Evolutionary conservation across 2,329 filamentous ascomycete species (phyloP).

Genomic region (Aspergillus pseudonomiae): DNA sequence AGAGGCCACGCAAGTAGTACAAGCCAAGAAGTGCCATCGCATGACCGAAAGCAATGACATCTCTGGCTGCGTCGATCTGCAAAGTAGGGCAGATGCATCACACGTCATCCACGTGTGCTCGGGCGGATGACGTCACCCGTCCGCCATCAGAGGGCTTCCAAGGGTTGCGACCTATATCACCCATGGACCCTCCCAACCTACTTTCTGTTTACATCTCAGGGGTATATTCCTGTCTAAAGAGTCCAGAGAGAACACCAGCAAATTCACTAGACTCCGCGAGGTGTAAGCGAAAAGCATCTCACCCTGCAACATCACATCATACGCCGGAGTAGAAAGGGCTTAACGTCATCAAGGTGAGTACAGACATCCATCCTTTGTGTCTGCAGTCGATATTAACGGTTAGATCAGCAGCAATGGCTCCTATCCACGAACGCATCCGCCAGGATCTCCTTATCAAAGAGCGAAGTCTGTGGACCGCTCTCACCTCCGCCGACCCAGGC

Average conservation of each 20-base stretch:
- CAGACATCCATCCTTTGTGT: too few relatives aligned
- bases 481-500: slow-evolving; percentile 40
- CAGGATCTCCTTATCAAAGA: slow-evolving; percentile 39
- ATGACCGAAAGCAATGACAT: slow-evolving; percentile 3
- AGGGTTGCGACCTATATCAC: background rate
- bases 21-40: background rate
- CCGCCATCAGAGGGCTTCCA: background rate
- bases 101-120: slow-evolving; percentile 14
- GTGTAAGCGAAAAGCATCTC: background rate
- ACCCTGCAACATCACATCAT: background rate
- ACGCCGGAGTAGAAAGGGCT: background rate
- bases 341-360: background rate
- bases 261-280: background rate
- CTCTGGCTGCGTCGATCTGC: slow-evolving; percentile 2
- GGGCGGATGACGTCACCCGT: slow-evolving; percentile 10
- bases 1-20: background rate
- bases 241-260: background rate
- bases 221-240: background rate
- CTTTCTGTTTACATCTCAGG: background rate
- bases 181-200: background rate
- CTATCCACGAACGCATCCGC: slow-evolving; percentile 42
- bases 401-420: slow-evolving; percentile 29
- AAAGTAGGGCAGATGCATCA: background rate
- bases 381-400: background rate
- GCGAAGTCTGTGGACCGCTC: slow-evolving; percentile 40